Evolutionary conservation across 352 stramenopile genomes (phyloP), one percentile per base, ranked within the genome.

Genomic region (Globisporangium solare): DNA sequence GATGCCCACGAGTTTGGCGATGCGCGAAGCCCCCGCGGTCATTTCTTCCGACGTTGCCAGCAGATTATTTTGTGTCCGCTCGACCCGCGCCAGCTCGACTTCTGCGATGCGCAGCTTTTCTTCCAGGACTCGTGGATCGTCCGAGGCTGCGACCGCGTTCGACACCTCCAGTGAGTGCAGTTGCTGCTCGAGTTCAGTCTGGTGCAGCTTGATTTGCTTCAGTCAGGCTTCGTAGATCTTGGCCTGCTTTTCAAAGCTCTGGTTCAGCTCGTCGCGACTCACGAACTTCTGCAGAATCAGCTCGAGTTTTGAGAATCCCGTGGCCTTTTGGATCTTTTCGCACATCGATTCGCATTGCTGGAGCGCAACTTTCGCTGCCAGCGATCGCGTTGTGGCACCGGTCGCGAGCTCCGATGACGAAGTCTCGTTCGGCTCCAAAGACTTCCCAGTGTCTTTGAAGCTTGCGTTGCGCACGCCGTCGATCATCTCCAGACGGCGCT

Each of bases 261-360:
- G 62, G 54, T 91, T 89, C 10, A 94, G 69, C 62, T 91, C 82
- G 49, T 91, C 83, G 43, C 79, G 79, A 22, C 79, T 82, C 31
- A 72, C 68, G 47, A 94, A 90, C 60, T 92, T 94, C 18, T 94
- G 74, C 8, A 89, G 63, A 42, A 94, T 88, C 20, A 81, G 48
- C 53, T 90, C 77, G 54, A 94, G 82, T 45, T 89, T 88, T 6
- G 78, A 79, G 53, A 83, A 86, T 6, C 84, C 84, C 0, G 84
- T 94, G 18, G 79, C 82, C 40, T 87, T 86, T 51, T 92, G 81
- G 31, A 94, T 89, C 50, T 89, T 90, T 14, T 90, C 80, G 42
- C 80, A 90, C 76, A 92, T 90, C 39, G 76, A 71, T 47, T 94
- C 78, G 54, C 80, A 92, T 45, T 92, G 82, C 60, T 92, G 80